phyloP scores from a whole-genome alignment of 805 yeast species.

The Lachancea nothofagi region DNA sequence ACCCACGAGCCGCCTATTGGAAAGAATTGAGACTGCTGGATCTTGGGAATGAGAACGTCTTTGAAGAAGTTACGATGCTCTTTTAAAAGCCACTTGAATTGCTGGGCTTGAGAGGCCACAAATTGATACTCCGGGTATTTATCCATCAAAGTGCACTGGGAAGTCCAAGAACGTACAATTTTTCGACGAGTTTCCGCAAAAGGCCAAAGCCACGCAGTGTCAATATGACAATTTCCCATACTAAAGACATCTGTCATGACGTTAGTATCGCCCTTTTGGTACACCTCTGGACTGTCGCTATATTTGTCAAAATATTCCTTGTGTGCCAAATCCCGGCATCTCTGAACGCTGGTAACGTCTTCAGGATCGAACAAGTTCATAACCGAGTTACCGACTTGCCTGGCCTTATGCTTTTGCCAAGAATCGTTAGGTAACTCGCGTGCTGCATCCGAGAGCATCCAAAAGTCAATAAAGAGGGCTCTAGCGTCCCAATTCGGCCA shows the following conservation, averaged over 20 bases:
- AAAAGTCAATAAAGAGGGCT: conserved; percentile 70
- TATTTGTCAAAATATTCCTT: conserved; percentile 55
- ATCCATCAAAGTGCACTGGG: conserved; percentile 80
- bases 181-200: conserved; percentile 93
- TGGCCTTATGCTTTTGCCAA: conserved; percentile 82
- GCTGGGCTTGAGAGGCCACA: conserved; percentile 95
- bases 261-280: conserved; percentile 36
- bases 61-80: conserved; percentile 80
- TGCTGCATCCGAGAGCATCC: conserved; percentile 87
- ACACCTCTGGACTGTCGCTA: conserved; percentile 62
- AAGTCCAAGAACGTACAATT: conserved; percentile 91
- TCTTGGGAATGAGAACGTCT: conserved; percentile 54
- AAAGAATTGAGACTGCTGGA: conserved; percentile 66
- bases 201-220: conserved; percentile 99
- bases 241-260: conserved; percentile 61
- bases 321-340: conserved; percentile 64
- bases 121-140: conserved; percentile 88
- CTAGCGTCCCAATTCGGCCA: conserved; percentile 79
- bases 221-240: conserved; percentile 94
- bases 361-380: conserved; percentile 77
- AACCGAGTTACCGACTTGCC: conserved; percentile 71
- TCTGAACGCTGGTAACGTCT: conserved; percentile 49
- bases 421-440: conserved; percentile 70
- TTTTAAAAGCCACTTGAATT: conserved; percentile 81
- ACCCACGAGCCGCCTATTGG: conserved; percentile 99